Evolutionary conservation across 768 basidiomycete genomes (phyloP), one percentile per base, ranked within the genome.

Genomic region (Calocera cornea): DNA sequence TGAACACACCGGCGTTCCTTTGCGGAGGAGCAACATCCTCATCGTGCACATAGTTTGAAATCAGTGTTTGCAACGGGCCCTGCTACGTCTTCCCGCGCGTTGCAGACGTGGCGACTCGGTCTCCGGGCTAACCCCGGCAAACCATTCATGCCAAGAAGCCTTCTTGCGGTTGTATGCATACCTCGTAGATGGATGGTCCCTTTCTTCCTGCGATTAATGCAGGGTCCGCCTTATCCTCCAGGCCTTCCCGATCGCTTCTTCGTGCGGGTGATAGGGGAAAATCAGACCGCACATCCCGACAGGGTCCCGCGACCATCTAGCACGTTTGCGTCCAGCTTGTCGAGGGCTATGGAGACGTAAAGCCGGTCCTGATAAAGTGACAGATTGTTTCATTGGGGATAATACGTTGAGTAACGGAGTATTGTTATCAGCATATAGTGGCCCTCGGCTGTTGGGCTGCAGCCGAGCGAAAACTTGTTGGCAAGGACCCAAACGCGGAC

Each of bases 401-500:
- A 27, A 5, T 14, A 14, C 49, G 49, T 47, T 47, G 16, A 27
- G 27, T 14, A 22, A 10, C 19, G 54, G 44, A 29, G 14, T 2
- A 29, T 16, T 16, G 54, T 29, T 33, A 27, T 29, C 27, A 31
- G 54, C 11, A 27, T 29, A 29, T 60, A 29, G 54, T 33, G n/a
- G n/a, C 27, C 8, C 44, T 47, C 19, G 44, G 44, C 19, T 19
- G 24, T 19, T 19, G 19, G 8, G 7, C 5, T 8, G 27, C 31
- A 60, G 22, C 14, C 54, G 31, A 60, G 54, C 22, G 54, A 60
- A 60, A 60, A 60, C 54, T 33, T 60, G 54, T 60, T 60, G 54
- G 54, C 54, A 60, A 60, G 54, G 54, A 60, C 22, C 31, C 54
- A 60, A 60, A 60, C 24, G 27, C 27, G 54, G 54, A 33, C 54